Evolutionary conservation across 306 rosid genomes (phyloP).

Genomic region (Prunus mume): DNA sequence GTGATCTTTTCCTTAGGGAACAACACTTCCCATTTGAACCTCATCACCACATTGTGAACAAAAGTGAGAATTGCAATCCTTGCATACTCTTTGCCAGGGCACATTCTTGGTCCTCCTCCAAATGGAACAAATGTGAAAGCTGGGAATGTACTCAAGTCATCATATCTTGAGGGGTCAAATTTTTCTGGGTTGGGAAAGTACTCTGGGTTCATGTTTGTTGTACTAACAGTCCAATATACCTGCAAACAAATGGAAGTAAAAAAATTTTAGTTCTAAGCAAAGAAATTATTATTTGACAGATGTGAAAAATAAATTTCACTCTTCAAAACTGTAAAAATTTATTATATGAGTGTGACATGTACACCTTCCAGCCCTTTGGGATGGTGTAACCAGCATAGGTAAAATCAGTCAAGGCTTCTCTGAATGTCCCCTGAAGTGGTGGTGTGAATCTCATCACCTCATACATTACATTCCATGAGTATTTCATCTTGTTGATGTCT

Average conservation of each 20-base stretch:
- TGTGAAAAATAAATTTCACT: too few species aligned
- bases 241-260: not conserved
- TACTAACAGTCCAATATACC: slow-evolving; percentile 31
- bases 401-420: slow-evolving; percentile 31
- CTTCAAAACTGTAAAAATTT: not conserved
- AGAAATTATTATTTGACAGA: too few species aligned
- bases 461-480: slow-evolving; percentile 33
- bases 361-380: slow-evolving; percentile 44
- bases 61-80: slow-evolving; percentile 17
- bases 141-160: not conserved
- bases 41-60: slow-evolving; percentile 24
- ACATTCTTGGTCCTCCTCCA: slow-evolving; percentile 34
- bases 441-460: slow-evolving; percentile 44
- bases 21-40: slow-evolving; percentile 21
- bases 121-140: slow-evolving; percentile 27
- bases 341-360: too few species aligned
- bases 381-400: slow-evolving; percentile 35
- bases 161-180: slow-evolving; percentile 22
- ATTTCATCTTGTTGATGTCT: slow-evolving; percentile 36
- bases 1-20: slow-evolving; percentile 20
- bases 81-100: slow-evolving; percentile 32
- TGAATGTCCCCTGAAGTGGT: slow-evolving; percentile 41
- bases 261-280: not conserved
- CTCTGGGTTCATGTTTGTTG: slow-evolving; percentile 24
- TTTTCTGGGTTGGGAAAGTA: slow-evolving; percentile 31